Base-by-base conservation (phyloP, 2,329 filamentous ascomycete species). In the Tolypocladium nubicola region DNA sequence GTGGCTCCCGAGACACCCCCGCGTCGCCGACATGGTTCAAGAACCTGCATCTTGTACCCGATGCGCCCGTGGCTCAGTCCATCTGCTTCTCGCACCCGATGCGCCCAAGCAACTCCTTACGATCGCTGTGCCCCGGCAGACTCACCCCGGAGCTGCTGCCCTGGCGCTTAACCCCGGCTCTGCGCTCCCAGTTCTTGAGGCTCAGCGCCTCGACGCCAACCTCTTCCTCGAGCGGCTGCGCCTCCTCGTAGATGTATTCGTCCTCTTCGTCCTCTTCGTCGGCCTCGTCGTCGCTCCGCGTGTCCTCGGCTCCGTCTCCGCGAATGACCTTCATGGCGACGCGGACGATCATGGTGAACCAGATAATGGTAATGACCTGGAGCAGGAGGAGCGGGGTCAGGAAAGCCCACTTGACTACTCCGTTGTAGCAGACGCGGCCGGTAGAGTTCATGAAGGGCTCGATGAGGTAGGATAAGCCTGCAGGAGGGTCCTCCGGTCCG, bases 291-390 rank as follows among this genome's bases (percentile, higher is more conserved):
- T 97, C 93, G 61, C 90, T 96, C 57, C 94, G 85, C 21, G 84
- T 82, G 67, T 99, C 94, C 61, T 97, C 91, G 6, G 93, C 91
- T 38, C 83, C 79, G 41, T 80, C 82, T 38, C 93, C 92, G 54
- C 80, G 82, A 40, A 97, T 69, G 7, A 97, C 91, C 60, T 87
- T 86, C 61, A 88, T 79, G 26, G 91, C 91, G 2, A 99, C 89
- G 58, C 85, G 84, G 43, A 92, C 73, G 63, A 97, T 96, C 85
- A 96, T 88, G 61, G 78, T 80, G 67, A 97, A 96, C 94, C 94
- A 97, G 60, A 89, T 79, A 40, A 96, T 76, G 38, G 89, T 91
- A 56, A 99, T 81, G 26, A 79, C 76, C 72, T 97, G 91, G 26
- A 99, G 79, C 41, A 86, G 81, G 14, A 95, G 76, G 3, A 99